Percentiles rank a stretch among this genome's conserved stretches.
These are phyloP conservation scores for Didymella segeticola DNA, from an alignment of 2,329 filamentous ascomycete species.

Conservation along the genomic window DNA sequence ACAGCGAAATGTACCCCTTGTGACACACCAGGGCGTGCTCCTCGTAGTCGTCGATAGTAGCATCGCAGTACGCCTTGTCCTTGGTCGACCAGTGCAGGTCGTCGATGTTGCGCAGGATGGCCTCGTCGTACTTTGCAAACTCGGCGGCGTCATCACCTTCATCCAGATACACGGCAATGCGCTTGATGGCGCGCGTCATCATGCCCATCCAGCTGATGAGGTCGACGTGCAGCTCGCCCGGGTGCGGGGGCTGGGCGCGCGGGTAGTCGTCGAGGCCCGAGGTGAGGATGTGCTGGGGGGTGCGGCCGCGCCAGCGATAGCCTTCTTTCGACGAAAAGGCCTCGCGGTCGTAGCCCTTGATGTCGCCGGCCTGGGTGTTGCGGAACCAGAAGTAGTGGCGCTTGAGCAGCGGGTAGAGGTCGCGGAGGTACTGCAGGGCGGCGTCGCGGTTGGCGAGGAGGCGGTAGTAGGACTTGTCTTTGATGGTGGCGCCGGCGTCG, in stretches of 20 bases:
- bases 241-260: conserved; percentile 89
- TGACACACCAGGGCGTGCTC: conserved; percentile 90
- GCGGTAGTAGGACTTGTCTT: conserved; percentile 61
- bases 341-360: conserved; percentile 88
- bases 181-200: conserved; percentile 85
- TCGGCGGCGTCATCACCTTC: conserved; percentile 77
- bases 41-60: conserved; percentile 93
- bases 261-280: conserved; percentile 97
- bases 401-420: conserved; percentile 84
- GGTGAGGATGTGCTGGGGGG: conserved; percentile 83
- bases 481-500: conserved; percentile 51
- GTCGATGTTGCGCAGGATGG: conserved; percentile 84
- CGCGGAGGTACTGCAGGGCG: conserved; percentile 73
- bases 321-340: conserved; percentile 89
- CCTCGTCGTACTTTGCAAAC: conserved; percentile 74
- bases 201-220: conserved; percentile 97
- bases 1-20: conserved; percentile 93
- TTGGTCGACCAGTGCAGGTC: conserved; percentile 91
- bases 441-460: conserved; percentile 72
- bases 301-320: conserved; percentile 94
- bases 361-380: conserved; percentile 85
- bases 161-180: conserved; percentile 77
- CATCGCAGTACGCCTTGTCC: conserved; percentile 87
- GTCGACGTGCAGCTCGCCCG: conserved; percentile 93
- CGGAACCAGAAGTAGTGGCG: conserved; percentile 96